phyloP scores from a whole-genome alignment of 2,329 filamentous ascomycete genomes.

The Rutstroemia sp. region DNA sequence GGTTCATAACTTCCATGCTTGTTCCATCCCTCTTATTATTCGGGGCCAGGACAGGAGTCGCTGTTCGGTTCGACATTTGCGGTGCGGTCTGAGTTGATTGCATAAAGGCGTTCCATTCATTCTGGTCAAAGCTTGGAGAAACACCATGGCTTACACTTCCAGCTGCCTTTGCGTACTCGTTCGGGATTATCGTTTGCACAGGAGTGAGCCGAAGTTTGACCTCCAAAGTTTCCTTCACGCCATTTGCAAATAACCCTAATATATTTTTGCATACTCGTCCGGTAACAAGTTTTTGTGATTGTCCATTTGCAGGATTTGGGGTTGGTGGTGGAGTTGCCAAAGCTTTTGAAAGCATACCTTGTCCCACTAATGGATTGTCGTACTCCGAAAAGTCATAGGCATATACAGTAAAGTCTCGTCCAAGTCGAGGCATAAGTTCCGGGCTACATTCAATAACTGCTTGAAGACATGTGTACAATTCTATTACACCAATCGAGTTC shows the following conservation, averaged over 20 bases:
- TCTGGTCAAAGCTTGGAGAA: constrained; percentile 56
- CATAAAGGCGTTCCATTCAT: constrained; percentile 72
- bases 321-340: constrained; percentile 51
- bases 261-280: constrained; percentile 85
- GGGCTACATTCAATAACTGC: constrained; percentile 74
- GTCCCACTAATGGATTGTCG: constrained; percentile 85
- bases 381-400: constrained; percentile 95
- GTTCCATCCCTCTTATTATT: constrained; percentile 21
- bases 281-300: constrained; percentile 68
- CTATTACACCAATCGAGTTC: constrained; percentile 77
- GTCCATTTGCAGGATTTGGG: constrained; percentile 46
- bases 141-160: constrained; percentile 50
- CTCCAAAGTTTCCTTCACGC: constrained; percentile 80
- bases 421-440: constrained; percentile 67
- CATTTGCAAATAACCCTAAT: constrained; percentile 75
- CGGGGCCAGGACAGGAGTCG: constrained; percentile 9
- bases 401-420: constrained; percentile 88
- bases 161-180: constrained; percentile 53
- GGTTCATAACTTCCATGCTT: constrained; percentile 35
- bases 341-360: constrained; percentile 87
- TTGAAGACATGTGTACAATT: constrained; percentile 79
- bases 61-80: constrained; percentile 28
- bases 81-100: constrained; percentile 56
- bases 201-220: constrained; percentile 83
- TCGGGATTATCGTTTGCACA: constrained; percentile 52